phyloP scores from a whole-genome alignment of 2,329 filamentous ascomycete species.

The Colletotrichum lini region DNA sequence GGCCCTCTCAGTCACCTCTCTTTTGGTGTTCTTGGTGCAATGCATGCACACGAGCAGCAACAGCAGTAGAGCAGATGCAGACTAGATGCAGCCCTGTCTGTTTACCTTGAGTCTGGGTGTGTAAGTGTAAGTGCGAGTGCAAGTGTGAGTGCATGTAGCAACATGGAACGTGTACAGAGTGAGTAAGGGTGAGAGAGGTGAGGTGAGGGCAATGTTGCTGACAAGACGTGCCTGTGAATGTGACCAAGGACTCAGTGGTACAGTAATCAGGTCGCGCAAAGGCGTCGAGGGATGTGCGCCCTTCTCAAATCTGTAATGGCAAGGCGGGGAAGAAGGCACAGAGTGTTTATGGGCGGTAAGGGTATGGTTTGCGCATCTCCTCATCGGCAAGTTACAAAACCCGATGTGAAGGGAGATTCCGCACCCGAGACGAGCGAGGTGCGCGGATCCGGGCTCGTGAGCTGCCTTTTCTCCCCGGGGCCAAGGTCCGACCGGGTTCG shows the following conservation, averaged over 20 bases:
- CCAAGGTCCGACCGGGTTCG: background rate
- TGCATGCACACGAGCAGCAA: constrained; percentile 28
- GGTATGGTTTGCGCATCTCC: too few species aligned
- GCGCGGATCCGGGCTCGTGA: background rate
- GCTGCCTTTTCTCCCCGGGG: constrained; percentile 1
- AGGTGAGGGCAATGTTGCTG: background rate
- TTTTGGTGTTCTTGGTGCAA: constrained; percentile 17
- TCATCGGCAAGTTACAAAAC: too few species aligned
- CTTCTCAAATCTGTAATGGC: background rate
- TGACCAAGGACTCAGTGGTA: constrained; percentile 14
- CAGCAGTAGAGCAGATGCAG: background rate
- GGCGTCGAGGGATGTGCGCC: constrained; percentile 3
- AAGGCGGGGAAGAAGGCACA: too few species aligned
- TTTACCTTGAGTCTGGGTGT: constrained; percentile 2
- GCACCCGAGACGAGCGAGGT: background rate
- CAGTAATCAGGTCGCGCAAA: constrained; percentile 2
- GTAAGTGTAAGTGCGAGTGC: background rate
- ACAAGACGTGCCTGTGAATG: constrained; percentile 1
- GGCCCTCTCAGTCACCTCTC: background rate
- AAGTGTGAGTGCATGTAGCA: background rate
- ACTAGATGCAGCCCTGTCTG: constrained; percentile 35
- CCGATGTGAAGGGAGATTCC: constrained; percentile 1
- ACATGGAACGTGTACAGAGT: too few species aligned
- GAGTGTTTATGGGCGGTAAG: background rate
- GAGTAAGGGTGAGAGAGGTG: too few species aligned